Evolutionary conservation across 805 yeast genomes (phyloP), one percentile per base, ranked within the genome.

Genomic region (Nakazawaea siamensis): DNA sequence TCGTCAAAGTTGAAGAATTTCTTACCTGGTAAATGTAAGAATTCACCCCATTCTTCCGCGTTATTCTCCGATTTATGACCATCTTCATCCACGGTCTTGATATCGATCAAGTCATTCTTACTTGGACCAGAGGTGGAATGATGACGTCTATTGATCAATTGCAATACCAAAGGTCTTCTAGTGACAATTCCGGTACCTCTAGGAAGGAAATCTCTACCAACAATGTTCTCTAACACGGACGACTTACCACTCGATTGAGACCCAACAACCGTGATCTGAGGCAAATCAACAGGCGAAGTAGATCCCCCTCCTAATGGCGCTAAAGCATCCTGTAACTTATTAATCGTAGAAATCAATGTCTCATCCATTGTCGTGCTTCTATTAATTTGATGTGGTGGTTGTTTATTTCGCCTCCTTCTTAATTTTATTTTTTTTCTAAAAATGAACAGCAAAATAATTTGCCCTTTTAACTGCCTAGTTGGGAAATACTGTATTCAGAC

Each of bases 21-120:
- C 63, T 85, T 79, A 39, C 84, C 85, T 26, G 97, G 97, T 34
- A 83, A 62, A 56, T 92, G 97, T 46, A 90, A 69, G 57, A 92
- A 92, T 59, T 92, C 98, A 43, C 98, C 98, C 97, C 97, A 92
- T 64, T 90, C 98, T 43, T 72, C 80, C 27, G 66, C 68, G 51
- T 80, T 81, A 58, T 81, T 81, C 53, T 81, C 92, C 11, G 76
- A 64, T 28, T 68, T 64, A 32, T 65, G 64, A 19, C 75, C 73
- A 37, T 62, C 55, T 15, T 61, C 62, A 42, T 60, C 62, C 33
- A 58, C 55, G 18, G 71, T 53, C 40, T 68, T 62, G 39, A 70
- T 62, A 37, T 64, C 62, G 20, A 70, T 53, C 46, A 69, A 55
- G 39, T 66, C 73, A 27, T 47, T 37, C n/a, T 50, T 47, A 20